phyloP scores from a whole-genome alignment of 305 asterid species.

The Stenogyne calaminthoides region DNA sequence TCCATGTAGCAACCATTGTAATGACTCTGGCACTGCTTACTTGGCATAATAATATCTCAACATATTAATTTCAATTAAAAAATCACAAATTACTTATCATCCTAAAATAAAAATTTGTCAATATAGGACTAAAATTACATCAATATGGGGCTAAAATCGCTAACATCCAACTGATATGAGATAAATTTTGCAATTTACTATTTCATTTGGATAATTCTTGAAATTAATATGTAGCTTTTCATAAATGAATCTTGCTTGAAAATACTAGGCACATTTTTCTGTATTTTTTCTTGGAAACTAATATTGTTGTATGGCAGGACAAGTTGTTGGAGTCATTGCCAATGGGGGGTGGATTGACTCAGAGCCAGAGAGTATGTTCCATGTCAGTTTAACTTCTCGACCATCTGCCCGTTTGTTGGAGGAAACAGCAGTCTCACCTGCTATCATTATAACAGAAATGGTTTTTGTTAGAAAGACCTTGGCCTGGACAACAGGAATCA shows the following conservation, averaged over 20 bases:
- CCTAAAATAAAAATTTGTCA: too few relatives aligned
- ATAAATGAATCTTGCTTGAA: constrained; percentile 7
- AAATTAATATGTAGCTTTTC: constrained; percentile 10
- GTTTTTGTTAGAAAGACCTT: constrained; percentile 64
- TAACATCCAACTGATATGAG: too few relatives aligned
- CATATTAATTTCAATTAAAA: too few relatives aligned
- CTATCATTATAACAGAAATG: constrained; percentile 48
- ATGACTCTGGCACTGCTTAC: too few relatives aligned
- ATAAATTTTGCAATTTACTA: too few relatives aligned
- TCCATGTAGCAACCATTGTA: too few relatives aligned
- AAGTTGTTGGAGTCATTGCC: constrained; percentile 78
- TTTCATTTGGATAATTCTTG: constrained; percentile 10
- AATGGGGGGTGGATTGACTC: constrained; percentile 39
- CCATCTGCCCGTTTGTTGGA: constrained; percentile 69
- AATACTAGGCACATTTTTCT: constrained; percentile 1
- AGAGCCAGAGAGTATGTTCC: constrained; percentile 54
- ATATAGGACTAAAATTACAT: too few relatives aligned
- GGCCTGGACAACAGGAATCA: constrained; percentile 96
- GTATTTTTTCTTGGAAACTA: constrained; percentile 10
- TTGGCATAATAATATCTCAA: too few relatives aligned
- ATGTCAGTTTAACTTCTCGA: constrained; percentile 46
- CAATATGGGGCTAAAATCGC: too few relatives aligned
- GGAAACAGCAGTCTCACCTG: constrained; percentile 46
- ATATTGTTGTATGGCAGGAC: constrained; percentile 57
- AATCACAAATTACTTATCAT: too few relatives aligned